Evolutionary conservation across 2,329 filamentous ascomycete species (phyloP), one percentile per base, ranked within the genome.

Genomic region (Arthrobotrys sinensis): DNA sequence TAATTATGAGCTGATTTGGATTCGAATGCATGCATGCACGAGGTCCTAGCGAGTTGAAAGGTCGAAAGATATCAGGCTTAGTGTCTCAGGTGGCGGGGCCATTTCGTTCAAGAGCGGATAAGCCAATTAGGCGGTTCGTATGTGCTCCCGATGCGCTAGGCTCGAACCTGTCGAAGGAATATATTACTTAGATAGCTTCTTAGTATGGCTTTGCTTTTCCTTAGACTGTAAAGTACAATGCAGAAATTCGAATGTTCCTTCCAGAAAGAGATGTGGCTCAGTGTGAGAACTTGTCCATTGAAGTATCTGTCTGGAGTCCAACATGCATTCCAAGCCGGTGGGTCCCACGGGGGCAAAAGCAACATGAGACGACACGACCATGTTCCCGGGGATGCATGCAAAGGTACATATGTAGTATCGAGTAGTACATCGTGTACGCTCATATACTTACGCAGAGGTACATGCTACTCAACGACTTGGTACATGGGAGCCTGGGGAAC

Each of bases 1-100:
- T 77, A 77, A 57, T 19, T 71, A 16, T 28, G 40, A 60, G 60
- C 28, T 57, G 14, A 36, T 66, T 66, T 60, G 36, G 43, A 62
- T 48, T 66, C 16, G 11, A 55, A 38, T 52, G 48, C 64, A 10
- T 64, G 40, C 38, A 28, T 53, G 36, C 46, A 66, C 43, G 21
- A 45, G 48, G 16, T 40, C 19, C 53, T 40, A 12, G 19, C 53
- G 14, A 60, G 36, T 21, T 21, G 11, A 8, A 21, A 60, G 14
- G 1, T 14, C 24, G 12, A 28, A 55, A 12, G 12, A 43, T 11
- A 48, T 57, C 21, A 62, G 14, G 32, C 48, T 24, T 32, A 19
- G 48, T 70, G 53, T 50, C 52, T 52, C 11, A 52, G 45, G 66
- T 62, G 55, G 68, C 46, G 67, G 53, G 66, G 16, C 24, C n/a